Evolutionary conservation across 495 filamentous ascomycete genomes (phyloP), one percentile per base, ranked within the genome.

Genomic region (Chaetomium tenue): DNA sequence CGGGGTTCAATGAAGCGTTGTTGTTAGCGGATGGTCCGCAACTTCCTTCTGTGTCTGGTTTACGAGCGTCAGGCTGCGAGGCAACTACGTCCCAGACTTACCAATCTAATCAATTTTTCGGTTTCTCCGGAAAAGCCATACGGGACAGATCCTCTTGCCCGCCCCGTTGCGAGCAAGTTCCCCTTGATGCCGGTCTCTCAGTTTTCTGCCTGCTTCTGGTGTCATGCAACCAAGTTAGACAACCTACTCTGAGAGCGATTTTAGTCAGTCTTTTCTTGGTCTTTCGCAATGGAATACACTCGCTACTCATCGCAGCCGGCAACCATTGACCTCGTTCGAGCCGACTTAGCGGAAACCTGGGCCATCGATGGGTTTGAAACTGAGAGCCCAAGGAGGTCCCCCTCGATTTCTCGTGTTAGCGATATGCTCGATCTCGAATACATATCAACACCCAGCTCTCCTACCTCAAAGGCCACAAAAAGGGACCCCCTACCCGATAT

Each of bases 291-390:
- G 63, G 55, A 60, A 0, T 55, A 56, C 22, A 30, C 39, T 0
- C 56, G 63, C 23, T 15, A 48, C 2, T 66, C 67, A 5, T 60
- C 63, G 7, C 63, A 60, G 16, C 60, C 67, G 13, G 57, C 64
- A 13, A 63, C 60, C 4, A 33, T 60, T 22, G 64, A 58, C 42
- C 60, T 63, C 3, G 22, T 66, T 8, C 55, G 63, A n/a, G 64
- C 50, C 16, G 67, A 66, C 52, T 18, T 69, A 40, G 53, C 57
- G 1, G 33, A 66, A 22, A 6, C 53, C 3, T 66, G 57, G 63
- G 3, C 62, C 18, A 52, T 46, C 9, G 40, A 58, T 28, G 40
- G 26, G 3, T 13, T 20, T 3, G 33, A 56, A 22, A 0, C 16
- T 15, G 58, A 55, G 1, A 33, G 13, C 5, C 62, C 47, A 16